Base-by-base conservation (phyloP, 2,329 filamentous ascomycete genomes). In the Fusarium algeriense region DNA sequence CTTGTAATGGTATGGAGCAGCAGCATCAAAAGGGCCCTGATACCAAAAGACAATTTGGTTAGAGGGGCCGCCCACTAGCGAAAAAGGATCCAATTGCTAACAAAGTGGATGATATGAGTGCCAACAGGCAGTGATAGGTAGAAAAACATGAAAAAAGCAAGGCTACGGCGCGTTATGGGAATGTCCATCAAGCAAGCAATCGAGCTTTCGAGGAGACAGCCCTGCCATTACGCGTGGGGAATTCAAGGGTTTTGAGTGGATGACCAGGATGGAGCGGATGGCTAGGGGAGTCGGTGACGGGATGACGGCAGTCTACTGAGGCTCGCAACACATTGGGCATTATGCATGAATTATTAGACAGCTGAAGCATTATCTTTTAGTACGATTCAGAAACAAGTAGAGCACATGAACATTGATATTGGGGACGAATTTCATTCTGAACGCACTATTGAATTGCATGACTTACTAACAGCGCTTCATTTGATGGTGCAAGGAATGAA, bases 141-240 rank as follows among this genome's bases (percentile, higher is more conserved):
- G 34, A 30, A 32, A 48, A 26, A 38, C 56, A 41, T 17, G 23
- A 35, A 58, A 69, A 69, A 73, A 68, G 63, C 52, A 71, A 64
- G 70, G 54, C 61, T 65, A 66, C 34, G n/a, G 20, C 52, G 49
- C 15, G 57, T 49, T 49, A 64, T 15, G 41, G 65, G 43, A 70
- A 60, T 60, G 61, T 30, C 46, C 32, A 60, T 58, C 44, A 63
- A 65, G 35, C 53, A 53, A 45, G 50, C 40, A 46, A 34, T 52
- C 57, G 50, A 43, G 52, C 50, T 45, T 43, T 58, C 40, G 41
- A 66, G 46, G 44, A 30, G 54, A 37, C 59, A 40, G 64, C 57
- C 56, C 60, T 66, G 69, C 54, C 58, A 56, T 43, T 23, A 63
- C 40, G 62, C 70, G 70, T 73, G 70, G 70, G 56, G 67, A 65